These are phyloP conservation scores for Coemansia sp. DNA, from an alignment of 192 early-diverging fungal species.

Conservation along the genomic window DNA sequence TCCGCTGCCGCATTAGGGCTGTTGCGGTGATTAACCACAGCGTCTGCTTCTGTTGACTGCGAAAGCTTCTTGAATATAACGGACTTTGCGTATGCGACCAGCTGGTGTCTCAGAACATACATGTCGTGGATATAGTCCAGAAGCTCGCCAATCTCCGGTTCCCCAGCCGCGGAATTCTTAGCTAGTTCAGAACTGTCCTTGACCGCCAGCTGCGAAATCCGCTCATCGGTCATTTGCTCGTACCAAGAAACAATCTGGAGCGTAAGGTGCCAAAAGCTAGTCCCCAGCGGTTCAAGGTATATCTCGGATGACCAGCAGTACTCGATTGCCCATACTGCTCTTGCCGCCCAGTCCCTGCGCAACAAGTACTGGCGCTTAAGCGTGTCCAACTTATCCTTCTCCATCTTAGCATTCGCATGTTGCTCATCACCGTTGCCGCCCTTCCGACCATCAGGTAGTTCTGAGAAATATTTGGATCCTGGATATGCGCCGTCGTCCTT, in stretches of 20 bases:
- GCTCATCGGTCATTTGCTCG: constrained; percentile 8
- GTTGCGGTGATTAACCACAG: background rate
- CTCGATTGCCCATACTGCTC: constrained; percentile 23
- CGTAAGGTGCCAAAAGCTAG: constrained; percentile 44
- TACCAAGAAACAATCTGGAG: constrained; percentile 38
- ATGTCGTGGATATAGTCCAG: constrained; percentile 30
- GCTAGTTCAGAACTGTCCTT: background rate
- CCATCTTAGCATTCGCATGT: background rate
- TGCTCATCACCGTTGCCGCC: background rate
- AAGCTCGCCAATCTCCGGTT: constrained; percentile 11
- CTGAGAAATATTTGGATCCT: background rate
- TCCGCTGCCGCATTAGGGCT: background rate
- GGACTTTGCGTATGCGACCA: constrained; percentile 7
- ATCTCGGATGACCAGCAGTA: constrained; percentile 36
- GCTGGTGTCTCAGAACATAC: constrained; percentile 6
- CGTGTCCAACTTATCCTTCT: constrained; percentile 1
- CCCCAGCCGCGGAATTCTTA: background rate
- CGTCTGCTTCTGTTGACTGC: background rate
- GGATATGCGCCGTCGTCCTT: background rate
- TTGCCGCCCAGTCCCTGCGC: constrained; percentile 17
- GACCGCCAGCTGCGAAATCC: constrained; percentile 13
- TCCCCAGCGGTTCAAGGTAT: constrained; percentile 31
- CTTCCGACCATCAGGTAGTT: background rate
- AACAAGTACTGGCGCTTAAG: constrained; percentile 6
- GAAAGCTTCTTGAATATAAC: background rate